Conservation (phyloP, 768 basidiomycete genomes). For the Flagelloscypha sp. region DNA sequence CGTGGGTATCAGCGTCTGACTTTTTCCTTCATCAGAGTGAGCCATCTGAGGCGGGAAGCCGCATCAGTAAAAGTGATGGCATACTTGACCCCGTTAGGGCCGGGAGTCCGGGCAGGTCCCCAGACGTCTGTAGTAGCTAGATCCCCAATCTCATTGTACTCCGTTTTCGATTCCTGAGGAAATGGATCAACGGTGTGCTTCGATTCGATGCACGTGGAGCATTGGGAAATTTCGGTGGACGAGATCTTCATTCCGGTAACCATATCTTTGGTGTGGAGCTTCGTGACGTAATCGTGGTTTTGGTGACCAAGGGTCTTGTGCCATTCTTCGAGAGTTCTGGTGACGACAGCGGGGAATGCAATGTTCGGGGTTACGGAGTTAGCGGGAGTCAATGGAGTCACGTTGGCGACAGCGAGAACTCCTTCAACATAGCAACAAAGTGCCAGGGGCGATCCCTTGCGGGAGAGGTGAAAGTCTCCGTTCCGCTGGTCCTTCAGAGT, state of each 20-base stretch:
- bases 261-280: slow-evolving; percentile 12
- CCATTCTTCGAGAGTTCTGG: slow-evolving; percentile 8
- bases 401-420: too few species aligned
- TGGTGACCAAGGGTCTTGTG: slow-evolving; percentile 17
- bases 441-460: too few species aligned
- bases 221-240: slow-evolving; percentile 11
- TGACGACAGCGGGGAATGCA: too few species aligned
- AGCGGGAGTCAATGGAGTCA: too few species aligned
- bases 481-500: too few species aligned
- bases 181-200: slow-evolving; percentile 23
- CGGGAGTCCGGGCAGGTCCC: slow-evolving; percentile 14
- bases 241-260: slow-evolving; percentile 16
- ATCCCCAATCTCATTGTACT: slow-evolving; percentile 13
- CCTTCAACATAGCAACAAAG: too few species aligned
- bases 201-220: slow-evolving; percentile 26
- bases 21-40: slow-evolving; percentile 16
- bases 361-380: too few species aligned
- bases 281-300: slow-evolving; percentile 11
- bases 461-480: too few species aligned
- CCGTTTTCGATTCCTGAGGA: slow-evolving; percentile 20
- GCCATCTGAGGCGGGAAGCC: slow-evolving; percentile 8
- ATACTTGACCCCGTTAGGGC: slow-evolving; percentile 12
- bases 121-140: slow-evolving; percentile 18
- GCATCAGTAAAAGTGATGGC: slow-evolving; percentile 18
- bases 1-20: slow-evolving; percentile 10